Percentiles rank a stretch among this genome's conserved stretches.
phyloP scores from a whole-genome alignment of 139 green algal genomes.

The Spirogloea muscicola region DNA sequence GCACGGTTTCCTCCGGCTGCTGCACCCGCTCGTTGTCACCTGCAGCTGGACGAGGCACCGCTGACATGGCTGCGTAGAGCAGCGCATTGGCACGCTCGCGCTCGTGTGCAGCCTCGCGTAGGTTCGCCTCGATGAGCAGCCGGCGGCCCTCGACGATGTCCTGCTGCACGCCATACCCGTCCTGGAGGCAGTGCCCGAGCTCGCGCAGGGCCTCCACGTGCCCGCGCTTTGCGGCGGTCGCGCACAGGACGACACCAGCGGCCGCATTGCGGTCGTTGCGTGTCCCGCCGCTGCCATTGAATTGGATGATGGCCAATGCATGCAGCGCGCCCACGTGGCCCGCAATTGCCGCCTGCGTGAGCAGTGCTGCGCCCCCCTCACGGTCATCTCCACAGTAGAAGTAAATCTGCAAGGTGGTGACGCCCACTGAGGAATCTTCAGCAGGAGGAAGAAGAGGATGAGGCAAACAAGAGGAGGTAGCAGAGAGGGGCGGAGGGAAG shows the following conservation, averaged over 20 bases:
- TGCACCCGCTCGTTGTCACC: too few species aligned
- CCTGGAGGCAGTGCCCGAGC: slow-evolving; percentile 43
- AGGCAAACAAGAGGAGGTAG: not conserved
- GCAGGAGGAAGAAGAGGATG: slow-evolving; percentile 1
- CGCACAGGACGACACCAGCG: slow-evolving; percentile 23
- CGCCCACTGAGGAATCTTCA: too few species aligned
- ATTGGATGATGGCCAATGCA: slow-evolving; percentile 42
- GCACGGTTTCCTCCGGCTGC: too few species aligned
- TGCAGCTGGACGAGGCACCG: too few species aligned
- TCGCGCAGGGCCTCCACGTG: slow-evolving; percentile 25
- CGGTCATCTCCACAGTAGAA: slow-evolving; percentile 35
- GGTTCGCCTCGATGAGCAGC: slow-evolving; percentile 17
- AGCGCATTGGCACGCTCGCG: too few species aligned
- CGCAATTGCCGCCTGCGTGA: slow-evolving; percentile 31
- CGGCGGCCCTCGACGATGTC: not conserved
- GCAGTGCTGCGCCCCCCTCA: slow-evolving; percentile 16
- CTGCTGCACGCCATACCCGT: slow-evolving; percentile 21
- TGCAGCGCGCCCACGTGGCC: slow-evolving; percentile 20
- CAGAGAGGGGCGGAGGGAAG: not conserved
- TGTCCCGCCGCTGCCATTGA: slow-evolving; percentile 47
- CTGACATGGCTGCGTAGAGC: too few species aligned
- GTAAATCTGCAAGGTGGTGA: slow-evolving; percentile 35
- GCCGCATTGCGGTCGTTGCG: slow-evolving; percentile 11
- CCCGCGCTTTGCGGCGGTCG: slow-evolving; percentile 3
- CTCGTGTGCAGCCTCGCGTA: too few species aligned